These are phyloP conservation scores for Aspergillus steynii DNA, from an alignment of 495 filamentous ascomycete genomes.

Conservation along the genomic window DNA sequence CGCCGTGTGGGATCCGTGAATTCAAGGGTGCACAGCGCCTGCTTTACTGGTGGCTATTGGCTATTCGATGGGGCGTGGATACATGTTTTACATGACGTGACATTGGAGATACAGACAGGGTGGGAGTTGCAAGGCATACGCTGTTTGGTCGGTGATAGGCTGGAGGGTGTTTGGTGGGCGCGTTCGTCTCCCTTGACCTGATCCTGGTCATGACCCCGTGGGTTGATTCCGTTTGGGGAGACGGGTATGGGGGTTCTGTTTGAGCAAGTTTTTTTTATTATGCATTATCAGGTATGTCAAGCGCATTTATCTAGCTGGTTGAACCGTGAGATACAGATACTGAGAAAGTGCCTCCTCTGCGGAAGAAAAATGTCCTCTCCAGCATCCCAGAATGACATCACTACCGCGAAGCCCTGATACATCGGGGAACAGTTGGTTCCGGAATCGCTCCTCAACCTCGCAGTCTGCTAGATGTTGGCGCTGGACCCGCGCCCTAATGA, in stretches of 20 bases:
- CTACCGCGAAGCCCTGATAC: neutral
- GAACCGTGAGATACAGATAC: neutral
- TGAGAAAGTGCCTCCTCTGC: neutral
- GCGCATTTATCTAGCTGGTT: neutral
- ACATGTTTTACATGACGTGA: no score
- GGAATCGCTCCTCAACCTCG: neutral
- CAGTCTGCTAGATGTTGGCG: neutral
- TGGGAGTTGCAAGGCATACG: no score
- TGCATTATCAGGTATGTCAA: no score
- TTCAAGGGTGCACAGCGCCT: no score
- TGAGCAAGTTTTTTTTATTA: no score
- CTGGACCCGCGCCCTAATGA: slow-evolving; percentile 1
- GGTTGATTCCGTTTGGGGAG: neutral
- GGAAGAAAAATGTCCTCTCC: neutral
- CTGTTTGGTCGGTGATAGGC: neutral
- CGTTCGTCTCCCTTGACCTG: no score
- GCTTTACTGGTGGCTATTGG: no score
- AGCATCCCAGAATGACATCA: neutral
- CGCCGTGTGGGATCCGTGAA: no score
- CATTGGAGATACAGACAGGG: no score
- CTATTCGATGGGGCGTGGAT: no score
- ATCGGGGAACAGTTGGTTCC: neutral
- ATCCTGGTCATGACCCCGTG: no score
- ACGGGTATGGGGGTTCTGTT: no score
- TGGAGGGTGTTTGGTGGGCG: neutral